Conservation (phyloP, 192 early-diverging fungal species). For the Entomortierella parvispora region DNA sequence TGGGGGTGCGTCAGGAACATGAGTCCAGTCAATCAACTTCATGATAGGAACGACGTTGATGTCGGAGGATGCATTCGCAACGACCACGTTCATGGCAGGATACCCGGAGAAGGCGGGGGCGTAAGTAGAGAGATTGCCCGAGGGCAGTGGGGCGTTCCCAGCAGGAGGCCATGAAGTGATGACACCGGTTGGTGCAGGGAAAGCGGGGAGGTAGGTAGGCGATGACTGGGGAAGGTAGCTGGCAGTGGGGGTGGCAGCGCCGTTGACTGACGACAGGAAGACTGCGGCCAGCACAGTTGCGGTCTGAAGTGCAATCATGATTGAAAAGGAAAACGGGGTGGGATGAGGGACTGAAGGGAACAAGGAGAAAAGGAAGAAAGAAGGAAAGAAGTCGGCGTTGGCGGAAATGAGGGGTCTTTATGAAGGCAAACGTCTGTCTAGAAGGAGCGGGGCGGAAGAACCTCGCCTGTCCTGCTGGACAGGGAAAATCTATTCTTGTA, state of each 20-base stretch:
- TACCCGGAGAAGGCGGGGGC: slow-evolving; percentile 27
- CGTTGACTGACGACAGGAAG: background rate
- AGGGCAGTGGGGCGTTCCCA: slow-evolving; percentile 14
- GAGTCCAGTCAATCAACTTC: slow-evolving; percentile 47
- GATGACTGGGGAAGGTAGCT: slow-evolving; percentile 20
- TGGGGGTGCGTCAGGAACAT: slow-evolving; percentile 36
- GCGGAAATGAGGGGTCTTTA: too few species aligned
- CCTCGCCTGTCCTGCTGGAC: too few species aligned
- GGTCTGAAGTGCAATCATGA: slow-evolving; percentile 4
- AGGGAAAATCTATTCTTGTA: too few species aligned
- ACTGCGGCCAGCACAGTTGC: background rate
- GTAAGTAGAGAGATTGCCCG: slow-evolving; percentile 31
- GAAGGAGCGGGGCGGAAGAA: too few species aligned
- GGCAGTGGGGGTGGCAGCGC: slow-evolving; percentile 10
- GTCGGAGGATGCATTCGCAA: slow-evolving; percentile 25
- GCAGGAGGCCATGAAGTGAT: slow-evolving; percentile 22
- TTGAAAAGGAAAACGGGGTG: too few species aligned
- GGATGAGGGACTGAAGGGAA: background rate
- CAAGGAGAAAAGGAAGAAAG: background rate
- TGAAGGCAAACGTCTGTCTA: too few species aligned
- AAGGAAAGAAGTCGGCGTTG: too few species aligned
- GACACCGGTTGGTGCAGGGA: slow-evolving; percentile 26
- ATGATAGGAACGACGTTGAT: slow-evolving; percentile 36
- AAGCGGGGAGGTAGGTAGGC: slow-evolving; percentile 35
- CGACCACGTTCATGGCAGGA: slow-evolving; percentile 12